Percentiles rank a stretch among this genome's conserved stretches.
These are phyloP conservation scores for Salix purpurea DNA, from an alignment of 345 rosid genomes.

Conservation along the genomic window DNA sequence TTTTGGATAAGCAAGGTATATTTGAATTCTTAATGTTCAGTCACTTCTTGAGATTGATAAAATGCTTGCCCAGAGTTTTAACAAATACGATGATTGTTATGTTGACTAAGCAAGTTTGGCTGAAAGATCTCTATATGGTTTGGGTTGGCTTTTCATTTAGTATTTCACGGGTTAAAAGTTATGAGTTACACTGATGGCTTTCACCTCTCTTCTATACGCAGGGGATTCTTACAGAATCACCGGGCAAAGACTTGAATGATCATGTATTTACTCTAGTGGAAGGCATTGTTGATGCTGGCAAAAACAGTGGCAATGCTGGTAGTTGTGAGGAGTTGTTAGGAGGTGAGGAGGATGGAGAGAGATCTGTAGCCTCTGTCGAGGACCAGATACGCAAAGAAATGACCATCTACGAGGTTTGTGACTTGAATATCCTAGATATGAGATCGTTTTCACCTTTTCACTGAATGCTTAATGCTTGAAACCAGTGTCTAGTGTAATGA, in stretches of 20 bases:
- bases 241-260: constrained; percentile 42
- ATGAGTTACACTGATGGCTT: not conserved
- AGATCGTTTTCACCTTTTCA: not conserved
- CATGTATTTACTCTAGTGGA: constrained; percentile 63
- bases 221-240: constrained; percentile 82
- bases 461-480: not conserved
- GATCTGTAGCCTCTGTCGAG: constrained; percentile 73
- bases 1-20: constrained; percentile 91
- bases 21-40: not conserved
- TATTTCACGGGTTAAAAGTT: constrained; percentile 6
- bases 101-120: not conserved
- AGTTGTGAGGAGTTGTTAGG: constrained; percentile 54
- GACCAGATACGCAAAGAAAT: constrained; percentile 87
- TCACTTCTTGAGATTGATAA: not conserved
- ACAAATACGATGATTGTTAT: not conserved
- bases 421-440: not conserved
- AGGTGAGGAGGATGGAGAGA: constrained; percentile 81
- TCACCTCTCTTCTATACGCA: constrained; percentile 22
- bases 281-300: constrained; percentile 52
- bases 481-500: not conserved
- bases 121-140: not conserved
- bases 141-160: not conserved
- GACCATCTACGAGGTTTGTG: constrained; percentile 75
- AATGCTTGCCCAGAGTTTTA: not conserved
- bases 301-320: constrained; percentile 43